Evolutionary conservation across 331 rosid genomes (phyloP).

Genomic region (Malus hybrid): DNA sequence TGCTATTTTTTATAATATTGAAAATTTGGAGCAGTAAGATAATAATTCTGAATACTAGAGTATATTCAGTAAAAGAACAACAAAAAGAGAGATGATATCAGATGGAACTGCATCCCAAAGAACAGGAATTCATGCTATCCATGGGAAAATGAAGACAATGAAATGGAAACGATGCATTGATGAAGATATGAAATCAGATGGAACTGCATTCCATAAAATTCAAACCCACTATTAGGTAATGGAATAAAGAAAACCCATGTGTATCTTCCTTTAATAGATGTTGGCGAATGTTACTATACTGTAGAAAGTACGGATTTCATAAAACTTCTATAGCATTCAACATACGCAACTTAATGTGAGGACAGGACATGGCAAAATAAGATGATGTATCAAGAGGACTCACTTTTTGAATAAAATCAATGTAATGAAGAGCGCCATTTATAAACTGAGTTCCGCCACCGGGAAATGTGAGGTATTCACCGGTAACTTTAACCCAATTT

Average conservation of each 20-base stretch:
- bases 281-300: neutral
- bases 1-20: neutral
- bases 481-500: constrained; percentile 82
- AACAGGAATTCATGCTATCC: neutral
- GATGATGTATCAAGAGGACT: constrained; percentile 15
- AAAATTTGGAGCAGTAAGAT: neutral
- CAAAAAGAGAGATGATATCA: neutral
- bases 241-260: neutral
- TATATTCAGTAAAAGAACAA: neutral
- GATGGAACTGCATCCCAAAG: neutral
- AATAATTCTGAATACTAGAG: neutral
- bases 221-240: neutral
- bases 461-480: constrained; percentile 75
- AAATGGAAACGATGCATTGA: neutral
- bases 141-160: neutral
- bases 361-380: neutral
- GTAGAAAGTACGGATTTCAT: neutral
- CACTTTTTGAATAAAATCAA: constrained; percentile 72
- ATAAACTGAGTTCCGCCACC: constrained; percentile 93
- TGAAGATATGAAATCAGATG: neutral
- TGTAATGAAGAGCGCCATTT: constrained; percentile 78
- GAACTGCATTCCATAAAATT: neutral
- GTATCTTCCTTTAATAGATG: neutral
- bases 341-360: neutral
- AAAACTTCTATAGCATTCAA: too few relatives aligned